Evolutionary conservation across 768 basidiomycete species (phyloP), one percentile per base, ranked within the genome.

Genomic region (Leccinum longicurvipes): DNA sequence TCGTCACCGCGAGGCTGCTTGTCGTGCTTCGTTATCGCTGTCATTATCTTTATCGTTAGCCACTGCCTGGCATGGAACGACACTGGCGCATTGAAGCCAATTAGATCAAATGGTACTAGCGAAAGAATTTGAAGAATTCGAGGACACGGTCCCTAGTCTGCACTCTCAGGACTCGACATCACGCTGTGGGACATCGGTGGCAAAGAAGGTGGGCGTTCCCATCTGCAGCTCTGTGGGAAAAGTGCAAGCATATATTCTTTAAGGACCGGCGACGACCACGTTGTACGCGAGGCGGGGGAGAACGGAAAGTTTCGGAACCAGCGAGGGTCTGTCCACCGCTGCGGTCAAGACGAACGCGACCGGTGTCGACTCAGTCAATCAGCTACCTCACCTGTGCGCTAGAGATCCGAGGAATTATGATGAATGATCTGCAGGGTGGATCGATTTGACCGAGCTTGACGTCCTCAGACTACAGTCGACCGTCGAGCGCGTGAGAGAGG

Each of bases 161-260:
- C 79, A 9, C 67, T 82, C 10, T 80, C 82, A 2, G 84, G 85
- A 0, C 68, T 88, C 28, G 85, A 87, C 67, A 88, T 89, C 55
- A 85, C 85, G 1, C 73, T 89, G 1, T 80, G 87, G 87, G 87
- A 89, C 63, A 85, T 89, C 71, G 88, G 88, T 60, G 88, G 88
- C n/a, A 87, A 87, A 39, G 71, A 83, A 82, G 31, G 77, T 88
- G 2, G 85, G 85, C 31, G 86, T 79, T 10, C 80, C 79, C 0
- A 71, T 87, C 1, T 86, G 81, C 79, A 86, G 67, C 74, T 90
- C 1, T 77, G 88, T 86, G 8, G 87, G 87, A 5, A 83, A 82
- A 65, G 83, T 87, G 19, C 78, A 86, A 48, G 76, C 54, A 83
- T 84, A 6, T 85, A 84, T 60, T 79, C 83, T 3, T 88, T 17